These are phyloP conservation scores for Phanerochaete carnosa DNA, from an alignment of 768 basidiomycete genomes.

Conservation along the genomic window DNA sequence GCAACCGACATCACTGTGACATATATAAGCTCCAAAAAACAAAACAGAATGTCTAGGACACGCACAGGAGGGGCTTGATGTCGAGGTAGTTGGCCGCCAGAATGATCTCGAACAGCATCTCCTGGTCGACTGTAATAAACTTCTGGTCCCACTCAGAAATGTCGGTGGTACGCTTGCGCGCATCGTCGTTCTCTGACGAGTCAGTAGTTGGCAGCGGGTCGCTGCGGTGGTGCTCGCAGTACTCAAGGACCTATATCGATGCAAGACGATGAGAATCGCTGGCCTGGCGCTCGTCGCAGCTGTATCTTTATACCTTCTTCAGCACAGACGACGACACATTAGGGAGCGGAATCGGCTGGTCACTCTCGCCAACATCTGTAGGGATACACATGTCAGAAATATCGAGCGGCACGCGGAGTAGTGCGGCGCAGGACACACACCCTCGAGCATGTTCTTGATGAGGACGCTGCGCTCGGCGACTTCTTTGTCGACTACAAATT, in stretches of 20 bases:
- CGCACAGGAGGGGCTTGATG: constrained; percentile 96
- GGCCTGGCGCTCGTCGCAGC: not conserved
- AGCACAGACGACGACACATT: constrained; percentile 91
- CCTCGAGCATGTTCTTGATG: constrained; percentile 99
- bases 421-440: constrained; percentile 36
- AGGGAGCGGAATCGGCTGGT: constrained; percentile 91
- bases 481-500: constrained; percentile 89
- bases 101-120: constrained; percentile 99
- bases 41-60: constrained; percentile 15
- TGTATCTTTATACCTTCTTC: constrained; percentile 65
- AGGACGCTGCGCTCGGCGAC: constrained; percentile 94
- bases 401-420: not conserved
- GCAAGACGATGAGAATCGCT: constrained; percentile 1
- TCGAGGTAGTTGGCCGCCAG: constrained; percentile 99
- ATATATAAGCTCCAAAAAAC: not conserved
- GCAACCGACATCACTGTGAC: constrained; percentile 86
- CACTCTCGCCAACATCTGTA: constrained; percentile 89
- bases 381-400: not conserved
- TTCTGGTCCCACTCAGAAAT: constrained; percentile 99
- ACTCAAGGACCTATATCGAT: constrained; percentile 80
- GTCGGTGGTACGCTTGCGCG: constrained; percentile 95
- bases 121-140: constrained; percentile 98
- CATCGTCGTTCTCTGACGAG: constrained; percentile 82
- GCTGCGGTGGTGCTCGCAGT: constrained; percentile 98
- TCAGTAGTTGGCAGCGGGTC: constrained; percentile 92